phyloP scores from a whole-genome alignment of 2,329 filamentous ascomycete genomes.

The Clarireedia hainanense region DNA sequence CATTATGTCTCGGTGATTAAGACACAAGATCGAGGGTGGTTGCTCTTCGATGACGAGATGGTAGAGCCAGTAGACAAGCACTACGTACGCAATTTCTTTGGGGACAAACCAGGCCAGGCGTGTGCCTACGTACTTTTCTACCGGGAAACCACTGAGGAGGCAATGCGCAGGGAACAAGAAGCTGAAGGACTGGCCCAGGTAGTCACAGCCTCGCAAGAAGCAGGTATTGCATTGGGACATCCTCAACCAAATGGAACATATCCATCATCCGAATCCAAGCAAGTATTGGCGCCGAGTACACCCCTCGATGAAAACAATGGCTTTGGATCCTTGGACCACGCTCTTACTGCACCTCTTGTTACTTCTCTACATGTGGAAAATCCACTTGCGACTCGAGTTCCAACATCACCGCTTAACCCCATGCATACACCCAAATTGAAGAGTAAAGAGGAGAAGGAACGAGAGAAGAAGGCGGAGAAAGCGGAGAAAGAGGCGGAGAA shows the following conservation, averaged over 20 bases:
- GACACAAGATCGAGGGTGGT: constrained; percentile 89
- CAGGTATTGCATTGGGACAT: constrained; percentile 45
- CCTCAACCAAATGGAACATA: constrained; percentile 37
- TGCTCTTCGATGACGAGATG: constrained; percentile 96
- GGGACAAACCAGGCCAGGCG: constrained; percentile 81
- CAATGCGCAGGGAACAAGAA: constrained; percentile 70
- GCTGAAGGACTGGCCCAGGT: constrained; percentile 59
- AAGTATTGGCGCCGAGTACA: constrained; percentile 38
- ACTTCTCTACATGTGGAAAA: constrained; percentile 15
- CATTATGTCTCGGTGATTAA: constrained; percentile 98
- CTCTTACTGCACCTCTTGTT: constrained; percentile 51
- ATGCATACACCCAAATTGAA: constrained; percentile 27
- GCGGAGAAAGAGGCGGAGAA: constrained; percentile 43
- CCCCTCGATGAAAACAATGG: constrained; percentile 42
- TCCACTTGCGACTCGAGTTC: constrained; percentile 28
- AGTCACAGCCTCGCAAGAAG: constrained; percentile 49
- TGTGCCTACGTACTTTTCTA: constrained; percentile 98
- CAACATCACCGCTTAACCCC: constrained; percentile 25
- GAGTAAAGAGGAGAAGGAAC: constrained; percentile 54
- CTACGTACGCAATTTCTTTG: constrained; percentile 95
- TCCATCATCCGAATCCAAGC: constrained; percentile 38
- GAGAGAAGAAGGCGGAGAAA: constrained; percentile 61
- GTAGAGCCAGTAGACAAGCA: constrained; percentile 96
- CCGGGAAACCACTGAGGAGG: constrained; percentile 73
- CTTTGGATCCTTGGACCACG: constrained; percentile 56